These are phyloP conservation scores for Ganoderma lingzhi DNA, from an alignment of 1,284 basidiomycete genomes.

Conservation along the genomic window DNA sequence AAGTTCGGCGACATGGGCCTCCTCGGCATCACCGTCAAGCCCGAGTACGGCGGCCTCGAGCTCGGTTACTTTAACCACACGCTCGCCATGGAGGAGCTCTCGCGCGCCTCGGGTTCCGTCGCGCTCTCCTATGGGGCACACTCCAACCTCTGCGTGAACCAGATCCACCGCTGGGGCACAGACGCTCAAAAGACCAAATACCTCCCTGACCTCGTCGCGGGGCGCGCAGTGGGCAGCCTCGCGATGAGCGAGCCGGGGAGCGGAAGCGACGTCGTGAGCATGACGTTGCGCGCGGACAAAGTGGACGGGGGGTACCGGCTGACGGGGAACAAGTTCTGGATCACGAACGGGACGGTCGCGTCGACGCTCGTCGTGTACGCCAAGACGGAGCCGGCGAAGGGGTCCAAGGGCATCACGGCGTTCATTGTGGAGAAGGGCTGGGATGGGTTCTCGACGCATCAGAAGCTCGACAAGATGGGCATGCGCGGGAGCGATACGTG, in stretches of 20 bases:
- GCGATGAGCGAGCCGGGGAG: slow-evolving; percentile 95
- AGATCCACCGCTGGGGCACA: slow-evolving; percentile 90
- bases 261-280: slow-evolving; percentile 93
- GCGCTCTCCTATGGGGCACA: slow-evolving; percentile 95
- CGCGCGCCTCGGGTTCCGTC: slow-evolving; percentile 88
- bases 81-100: slow-evolving; percentile 93
- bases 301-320: slow-evolving; percentile 79
- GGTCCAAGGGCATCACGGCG: slow-evolving; percentile 91
- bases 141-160: slow-evolving; percentile 91
- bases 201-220: slow-evolving; percentile 84
- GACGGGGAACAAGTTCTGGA: slow-evolving; percentile 97
- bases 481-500: slow-evolving; percentile 97
- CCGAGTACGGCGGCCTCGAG: slow-evolving; percentile 81
- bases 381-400: slow-evolving; percentile 82
- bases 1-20: slow-evolving; percentile 90
- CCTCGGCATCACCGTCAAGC: slow-evolving; percentile 84
- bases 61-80: slow-evolving; percentile 90
- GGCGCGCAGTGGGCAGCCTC: slow-evolving; percentile 87
- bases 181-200: slow-evolving; percentile 88
- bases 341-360: slow-evolving; percentile 93
- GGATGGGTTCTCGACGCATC: slow-evolving; percentile 88
- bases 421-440: slow-evolving; percentile 89
- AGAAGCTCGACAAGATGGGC: slow-evolving; percentile 94
- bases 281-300: slow-evolving; percentile 85
- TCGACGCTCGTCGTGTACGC: slow-evolving; percentile 95